Base-by-base conservation (phyloP, 2,329 filamentous ascomycete genomes). In the Drechslerella stenobrocha region DNA sequence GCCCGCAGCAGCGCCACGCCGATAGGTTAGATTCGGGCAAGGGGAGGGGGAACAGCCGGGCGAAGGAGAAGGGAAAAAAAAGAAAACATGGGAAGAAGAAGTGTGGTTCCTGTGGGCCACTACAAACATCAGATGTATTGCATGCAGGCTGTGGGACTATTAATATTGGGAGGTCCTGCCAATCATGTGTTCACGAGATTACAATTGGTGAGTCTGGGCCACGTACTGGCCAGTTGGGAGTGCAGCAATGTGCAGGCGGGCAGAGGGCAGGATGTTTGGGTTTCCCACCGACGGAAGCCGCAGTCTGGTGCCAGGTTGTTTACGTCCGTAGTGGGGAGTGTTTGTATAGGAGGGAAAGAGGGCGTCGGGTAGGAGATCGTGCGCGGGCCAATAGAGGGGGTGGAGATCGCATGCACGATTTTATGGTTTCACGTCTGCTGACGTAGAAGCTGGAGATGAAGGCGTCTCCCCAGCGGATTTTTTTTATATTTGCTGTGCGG, bases 141-240 rank as follows among this genome's bases (percentile, higher is more conserved):
- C 30, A 47, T 66, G 61, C 61, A 66, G 58, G 61, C 53, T 58
- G 61, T 66, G 61, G 61, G 59, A 47, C 61, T 66, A 66, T 66
- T 52, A 66, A 66, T 66, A 66, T 44, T 44, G 45, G 52, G 45
- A 28, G 30, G n/a, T 37, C 15, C 6, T 20, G 13, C 61, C 61
- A 66, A 66, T 66, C 61, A 66, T 53, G 44, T 67, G 55, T 51
- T 45, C 23, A 46, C 26, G 35, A 37, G 24, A n/a, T 42, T 60
- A 44, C 55, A 52, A 67, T 59, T 47, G 44, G 44, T 20, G 9
- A 3, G 15, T 20, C 22, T 42, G 13, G 37, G 6, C 13, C 18
- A 42, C 37, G 37, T n/a, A 18, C 37, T 30, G 37, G 37, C 61
- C 61, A 66, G 61, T 66, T 52, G 61, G 52, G 48, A 42, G 18